A percentile compares a stretch with the other conserved stretches of the same genome.
Conservation (phyloP, 1,284 basidiomycete species). For the Melampsora larici-populina region DNA sequence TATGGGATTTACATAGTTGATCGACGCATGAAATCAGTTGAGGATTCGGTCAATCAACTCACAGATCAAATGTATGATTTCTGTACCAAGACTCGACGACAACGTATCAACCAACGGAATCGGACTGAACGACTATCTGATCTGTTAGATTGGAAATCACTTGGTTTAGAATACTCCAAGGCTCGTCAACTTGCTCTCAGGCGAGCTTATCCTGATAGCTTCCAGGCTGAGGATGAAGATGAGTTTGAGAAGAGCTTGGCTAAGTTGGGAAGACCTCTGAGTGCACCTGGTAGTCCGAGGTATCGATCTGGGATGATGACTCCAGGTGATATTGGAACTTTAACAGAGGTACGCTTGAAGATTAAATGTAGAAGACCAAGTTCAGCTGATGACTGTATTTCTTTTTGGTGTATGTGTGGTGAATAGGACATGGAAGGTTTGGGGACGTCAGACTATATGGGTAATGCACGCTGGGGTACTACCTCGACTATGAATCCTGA, state of each 20-base stretch:
- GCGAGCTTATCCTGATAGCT: conserved; percentile 91
- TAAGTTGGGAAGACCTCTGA: conserved; percentile 65
- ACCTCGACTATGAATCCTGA: conserved; percentile 56
- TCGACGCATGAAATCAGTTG: conserved; percentile 79
- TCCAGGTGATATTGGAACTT: conserved; percentile 85
- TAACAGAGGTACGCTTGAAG: conserved; percentile 52
- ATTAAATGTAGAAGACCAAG: background rate
- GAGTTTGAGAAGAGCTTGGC: conserved; percentile 65
- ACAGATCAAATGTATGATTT: conserved; percentile 71
- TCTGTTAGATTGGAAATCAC: conserved; percentile 94
- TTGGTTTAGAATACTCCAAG: conserved; percentile 95
- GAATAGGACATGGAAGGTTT: conserved; percentile 70
- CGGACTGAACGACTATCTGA: conserved; percentile 89
- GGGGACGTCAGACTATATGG: conserved; percentile 81
- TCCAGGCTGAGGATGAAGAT: conserved; percentile 64
- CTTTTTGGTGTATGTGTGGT: background rate
- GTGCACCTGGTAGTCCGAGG: conserved; percentile 81
- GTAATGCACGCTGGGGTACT: conserved; percentile 56
- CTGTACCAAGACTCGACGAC: conserved; percentile 81
- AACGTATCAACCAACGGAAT: conserved; percentile 97
- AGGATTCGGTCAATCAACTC: conserved; percentile 77
- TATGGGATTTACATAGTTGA: conserved; percentile 81
- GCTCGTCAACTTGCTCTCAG: conserved; percentile 78
- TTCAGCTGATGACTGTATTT: background rate
- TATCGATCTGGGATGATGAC: conserved; percentile 73